Evolutionary conservation across 1,284 basidiomycete genomes (phyloP).

Genomic region (Puccinia horiana): DNA sequence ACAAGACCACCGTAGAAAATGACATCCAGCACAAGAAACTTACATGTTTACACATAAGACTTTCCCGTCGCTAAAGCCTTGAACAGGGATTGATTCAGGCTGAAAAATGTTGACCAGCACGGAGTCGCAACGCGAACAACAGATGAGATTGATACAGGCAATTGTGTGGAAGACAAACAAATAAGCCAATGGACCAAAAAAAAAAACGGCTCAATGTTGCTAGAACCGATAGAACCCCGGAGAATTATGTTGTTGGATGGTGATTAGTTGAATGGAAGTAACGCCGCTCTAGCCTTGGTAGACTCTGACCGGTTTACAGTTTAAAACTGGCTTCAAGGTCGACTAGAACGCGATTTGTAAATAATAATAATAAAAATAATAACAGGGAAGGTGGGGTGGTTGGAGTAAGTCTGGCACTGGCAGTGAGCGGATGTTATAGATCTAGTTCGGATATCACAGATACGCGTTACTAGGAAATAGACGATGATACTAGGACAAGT

Average conservation of each 20-base stretch:
- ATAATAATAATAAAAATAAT: background rate
- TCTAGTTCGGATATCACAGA: slow-evolving; percentile 17
- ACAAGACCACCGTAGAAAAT: background rate
- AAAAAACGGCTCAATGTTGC: background rate
- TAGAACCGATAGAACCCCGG: background rate
- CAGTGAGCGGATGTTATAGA: background rate
- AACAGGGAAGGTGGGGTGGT: background rate
- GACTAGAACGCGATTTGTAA: background rate
- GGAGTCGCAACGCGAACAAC: slow-evolving; percentile 17
- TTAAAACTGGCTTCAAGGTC: background rate
- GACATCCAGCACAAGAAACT: slow-evolving; percentile 27
- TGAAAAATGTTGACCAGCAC: slow-evolving; percentile 14
- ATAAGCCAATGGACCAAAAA: slow-evolving; percentile 17
- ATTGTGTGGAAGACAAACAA: slow-evolving; percentile 16
- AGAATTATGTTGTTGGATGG: background rate
- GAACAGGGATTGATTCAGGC: slow-evolving; percentile 30
- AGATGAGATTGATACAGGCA: slow-evolving; percentile 12
- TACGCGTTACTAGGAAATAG: background rate
- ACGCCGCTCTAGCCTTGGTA: slow-evolving; percentile 16
- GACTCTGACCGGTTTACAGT: background rate
- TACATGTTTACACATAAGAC: slow-evolving; percentile 20
- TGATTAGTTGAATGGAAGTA: slow-evolving; percentile 9
- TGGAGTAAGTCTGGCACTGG: background rate
- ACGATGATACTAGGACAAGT: background rate
- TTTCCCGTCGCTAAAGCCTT: slow-evolving; percentile 29